Conservation (phyloP, 768 basidiomycete species). For the Macrolepiota albuminosa region DNA sequence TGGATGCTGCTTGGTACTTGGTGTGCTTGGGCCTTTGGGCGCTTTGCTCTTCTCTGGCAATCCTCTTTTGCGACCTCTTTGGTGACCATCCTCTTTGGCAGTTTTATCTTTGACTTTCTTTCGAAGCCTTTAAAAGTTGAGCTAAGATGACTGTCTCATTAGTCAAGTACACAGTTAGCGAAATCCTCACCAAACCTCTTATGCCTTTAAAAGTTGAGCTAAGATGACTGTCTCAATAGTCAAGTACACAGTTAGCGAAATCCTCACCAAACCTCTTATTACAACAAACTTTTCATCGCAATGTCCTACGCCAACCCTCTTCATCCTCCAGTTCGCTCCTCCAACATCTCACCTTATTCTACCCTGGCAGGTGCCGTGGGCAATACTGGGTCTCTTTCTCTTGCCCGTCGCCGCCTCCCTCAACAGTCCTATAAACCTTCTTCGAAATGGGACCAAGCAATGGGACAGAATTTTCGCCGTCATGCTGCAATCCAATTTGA, state of each 20-base stretch:
- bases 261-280: not conserved
- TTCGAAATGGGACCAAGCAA: conserved; percentile 19
- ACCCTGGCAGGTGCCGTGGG: conserved; percentile 20
- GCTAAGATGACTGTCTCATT: too few species aligned
- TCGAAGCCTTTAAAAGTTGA: not conserved
- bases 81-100: not conserved
- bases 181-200: too few species aligned
- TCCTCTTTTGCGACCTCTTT: not conserved
- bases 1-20: not conserved
- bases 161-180: too few species aligned
- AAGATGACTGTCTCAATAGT: not conserved
- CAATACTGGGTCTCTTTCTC: conserved; percentile 8
- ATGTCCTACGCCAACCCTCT: conserved; percentile 43
- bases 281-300: not conserved
- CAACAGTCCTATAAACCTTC: conserved; percentile 22
- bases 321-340: conserved; percentile 32
- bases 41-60: not conserved
- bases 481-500: conserved; percentile 35
- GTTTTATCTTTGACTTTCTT: not conserved
- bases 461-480: conserved; percentile 18
- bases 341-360: conserved; percentile 23
- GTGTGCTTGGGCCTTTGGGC: not conserved
- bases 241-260: not conserved
- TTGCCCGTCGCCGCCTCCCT: conserved; percentile 31
- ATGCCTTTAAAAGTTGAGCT: too few species aligned